A percentile compares a stretch with the other conserved stretches of the same genome.
Evolutionary conservation across 192 early-diverging fungal species (phyloP).

Genomic region (Coemansia sp.): DNA sequence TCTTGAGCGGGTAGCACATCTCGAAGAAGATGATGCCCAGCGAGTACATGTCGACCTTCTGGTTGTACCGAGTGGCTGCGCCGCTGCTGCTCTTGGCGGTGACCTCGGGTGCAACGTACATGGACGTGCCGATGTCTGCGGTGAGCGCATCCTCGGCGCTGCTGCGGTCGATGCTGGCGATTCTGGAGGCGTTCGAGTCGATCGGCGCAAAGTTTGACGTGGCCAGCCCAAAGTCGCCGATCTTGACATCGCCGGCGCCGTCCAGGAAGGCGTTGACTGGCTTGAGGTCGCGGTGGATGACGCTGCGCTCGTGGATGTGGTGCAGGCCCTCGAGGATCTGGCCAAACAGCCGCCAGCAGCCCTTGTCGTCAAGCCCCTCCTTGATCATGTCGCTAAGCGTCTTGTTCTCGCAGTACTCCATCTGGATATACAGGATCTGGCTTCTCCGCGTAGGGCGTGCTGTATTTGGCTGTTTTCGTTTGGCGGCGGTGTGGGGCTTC

Average conservation of each 20-base stretch:
- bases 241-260: constrained; percentile 60
- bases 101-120: constrained; percentile 79
- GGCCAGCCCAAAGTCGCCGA: constrained; percentile 96
- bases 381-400: constrained; percentile 84
- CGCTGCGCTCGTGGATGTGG: constrained; percentile 85
- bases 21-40: constrained; percentile 94
- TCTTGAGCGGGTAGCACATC: constrained; percentile 80
- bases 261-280: constrained; percentile 71
- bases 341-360: constrained; percentile 80
- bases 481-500: not conserved
- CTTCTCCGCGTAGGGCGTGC: not conserved
- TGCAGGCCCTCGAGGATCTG: constrained; percentile 90
- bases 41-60: constrained; percentile 88
- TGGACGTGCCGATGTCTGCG: constrained; percentile 82
- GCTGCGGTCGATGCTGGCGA: constrained; percentile 32
- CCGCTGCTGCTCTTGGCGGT: constrained; percentile 40
- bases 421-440: constrained; percentile 88
- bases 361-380: constrained; percentile 73
- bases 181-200: constrained; percentile 21
- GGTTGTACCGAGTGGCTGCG: constrained; percentile 56
- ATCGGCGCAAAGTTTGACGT: constrained; percentile 57
- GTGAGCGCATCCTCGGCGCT: constrained; percentile 65
- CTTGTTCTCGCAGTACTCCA: constrained; percentile 98
- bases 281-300: constrained; percentile 75
- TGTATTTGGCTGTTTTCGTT: not conserved